Evolutionary conservation across 148 eudicot species (phyloP).

Genomic region (Gaultheria prostrata): DNA sequence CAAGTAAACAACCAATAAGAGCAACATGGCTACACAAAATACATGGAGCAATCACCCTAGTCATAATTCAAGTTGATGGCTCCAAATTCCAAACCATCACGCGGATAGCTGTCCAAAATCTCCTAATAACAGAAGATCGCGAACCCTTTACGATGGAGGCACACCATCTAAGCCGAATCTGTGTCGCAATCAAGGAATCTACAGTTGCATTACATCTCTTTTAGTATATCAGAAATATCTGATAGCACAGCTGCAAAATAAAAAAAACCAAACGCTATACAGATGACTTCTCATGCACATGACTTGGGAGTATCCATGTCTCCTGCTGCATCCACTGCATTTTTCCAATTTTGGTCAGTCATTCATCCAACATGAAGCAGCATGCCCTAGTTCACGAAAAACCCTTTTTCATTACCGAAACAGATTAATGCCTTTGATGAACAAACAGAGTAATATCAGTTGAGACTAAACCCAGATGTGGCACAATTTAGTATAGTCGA

Average conservation of each 20-base stretch:
- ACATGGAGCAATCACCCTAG: neutral
- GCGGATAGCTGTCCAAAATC: neutral
- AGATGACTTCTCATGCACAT: neutral
- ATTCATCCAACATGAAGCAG: slow-evolving; percentile 3
- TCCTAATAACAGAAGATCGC: neutral
- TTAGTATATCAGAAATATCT: neutral
- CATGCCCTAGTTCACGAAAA: neutral
- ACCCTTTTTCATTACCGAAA: neutral
- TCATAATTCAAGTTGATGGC: neutral
- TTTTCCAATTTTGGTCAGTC: neutral
- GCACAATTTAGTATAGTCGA: neutral
- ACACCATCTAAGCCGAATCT: neutral
- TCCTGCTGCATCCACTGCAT: slow-evolving; percentile 6
- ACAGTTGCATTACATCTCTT: neutral
- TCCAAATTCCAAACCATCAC: neutral
- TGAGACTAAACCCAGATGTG: neutral
- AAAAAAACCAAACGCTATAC: neutral
- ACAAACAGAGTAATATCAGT: too few relatives aligned
- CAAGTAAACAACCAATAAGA: neutral
- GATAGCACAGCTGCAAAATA: neutral
- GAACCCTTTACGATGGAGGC: neutral
- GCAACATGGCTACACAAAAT: neutral
- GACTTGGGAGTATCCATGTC: neutral
- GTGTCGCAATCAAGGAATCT: neutral
- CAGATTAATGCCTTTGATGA: neutral